These are phyloP conservation scores for Aspergillus vadensis DNA, from an alignment of 2,329 filamentous ascomycete genomes.

Conservation along the genomic window DNA sequence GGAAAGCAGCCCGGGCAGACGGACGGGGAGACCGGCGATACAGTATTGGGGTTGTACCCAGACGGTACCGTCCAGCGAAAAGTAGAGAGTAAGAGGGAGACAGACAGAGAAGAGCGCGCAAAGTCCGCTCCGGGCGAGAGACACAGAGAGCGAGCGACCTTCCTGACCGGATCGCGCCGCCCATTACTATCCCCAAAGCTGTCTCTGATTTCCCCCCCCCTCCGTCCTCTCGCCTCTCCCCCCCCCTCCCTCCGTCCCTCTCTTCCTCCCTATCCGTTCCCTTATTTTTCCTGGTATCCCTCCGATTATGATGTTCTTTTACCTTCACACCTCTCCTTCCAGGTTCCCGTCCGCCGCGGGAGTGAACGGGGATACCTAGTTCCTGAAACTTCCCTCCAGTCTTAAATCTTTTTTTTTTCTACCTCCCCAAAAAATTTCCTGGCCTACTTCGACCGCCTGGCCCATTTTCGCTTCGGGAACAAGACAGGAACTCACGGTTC, in stretches of 20 bases:
- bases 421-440: slow-evolving; percentile 28
- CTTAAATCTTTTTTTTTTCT: slow-evolving; percentile 11
- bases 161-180: slow-evolving; percentile 33
- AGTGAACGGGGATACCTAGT: slow-evolving; percentile 48
- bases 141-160: neutral
- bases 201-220: slow-evolving; percentile 22
- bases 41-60: neutral
- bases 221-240: slow-evolving; percentile 26
- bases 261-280: slow-evolving; percentile 19
- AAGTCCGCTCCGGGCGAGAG: slow-evolving; percentile 18
- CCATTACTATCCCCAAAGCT: slow-evolving; percentile 31
- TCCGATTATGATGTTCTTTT: slow-evolving; percentile 41
- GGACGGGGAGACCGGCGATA: neutral
- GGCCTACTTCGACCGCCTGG: slow-evolving; percentile 31
- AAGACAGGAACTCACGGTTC: slow-evolving; percentile 18
- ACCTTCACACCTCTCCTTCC: slow-evolving; percentile 32
- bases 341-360: slow-evolving; percentile 47
- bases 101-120: neutral
- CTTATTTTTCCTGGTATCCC: slow-evolving; percentile 26
- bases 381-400: slow-evolving; percentile 18
- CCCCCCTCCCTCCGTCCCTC: slow-evolving; percentile 21
- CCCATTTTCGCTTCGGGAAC: slow-evolving; percentile 15
- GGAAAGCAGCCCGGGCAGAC: neutral
- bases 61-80: slow-evolving; percentile 1
- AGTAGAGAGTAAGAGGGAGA: neutral